Evolutionary conservation across 805 yeast species (phyloP).

Genomic region (Kluyveromyces dobzhanskii): DNA sequence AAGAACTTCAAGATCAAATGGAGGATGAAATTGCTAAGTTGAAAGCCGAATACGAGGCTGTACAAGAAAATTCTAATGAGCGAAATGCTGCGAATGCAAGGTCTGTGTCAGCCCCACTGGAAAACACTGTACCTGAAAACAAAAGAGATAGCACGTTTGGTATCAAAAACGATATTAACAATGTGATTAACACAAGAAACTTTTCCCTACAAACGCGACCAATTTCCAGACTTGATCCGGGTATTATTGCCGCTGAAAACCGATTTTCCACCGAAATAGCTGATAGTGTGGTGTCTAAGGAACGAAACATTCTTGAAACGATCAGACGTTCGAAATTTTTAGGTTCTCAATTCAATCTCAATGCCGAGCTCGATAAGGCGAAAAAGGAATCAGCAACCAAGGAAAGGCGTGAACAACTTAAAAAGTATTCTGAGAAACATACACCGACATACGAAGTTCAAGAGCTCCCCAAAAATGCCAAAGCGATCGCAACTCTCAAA

Average conservation of each 20-base stretch:
- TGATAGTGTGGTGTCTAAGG: conserved; percentile 18
- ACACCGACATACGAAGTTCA: conserved; percentile 12
- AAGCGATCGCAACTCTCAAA: conserved; percentile 18
- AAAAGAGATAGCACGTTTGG: conserved; percentile 15
- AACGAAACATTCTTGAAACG: conserved; percentile 32
- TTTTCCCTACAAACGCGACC: conserved; percentile 35
- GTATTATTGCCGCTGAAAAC: conserved; percentile 20
- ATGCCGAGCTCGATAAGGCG: conserved; percentile 23
- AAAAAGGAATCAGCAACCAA: conserved; percentile 8
- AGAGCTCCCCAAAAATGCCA: conserved; percentile 22
- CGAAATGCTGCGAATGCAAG: conserved; percentile 12
- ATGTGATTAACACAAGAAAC: conserved; percentile 30
- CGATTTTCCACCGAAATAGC: conserved; percentile 19
- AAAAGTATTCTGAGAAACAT: conserved; percentile 3
- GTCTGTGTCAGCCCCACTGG: conserved; percentile 34
- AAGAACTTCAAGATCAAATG: conserved; percentile 19
- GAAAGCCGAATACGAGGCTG: conserved; percentile 12
- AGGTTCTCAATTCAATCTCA: conserved; percentile 34
- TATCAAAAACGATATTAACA: conserved; percentile 20
- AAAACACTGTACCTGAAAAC: conserved; percentile 3
- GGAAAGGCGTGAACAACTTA: conserved; percentile 5
- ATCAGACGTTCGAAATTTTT: conserved; percentile 37
- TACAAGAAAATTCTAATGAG: conserved; percentile 2
- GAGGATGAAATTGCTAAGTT: conserved; percentile 18
- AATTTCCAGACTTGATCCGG: conserved; percentile 37